Evolutionary conservation across 2,329 filamentous ascomycete genomes (phyloP).

Genomic region (Sclerotinia nivalis): DNA sequence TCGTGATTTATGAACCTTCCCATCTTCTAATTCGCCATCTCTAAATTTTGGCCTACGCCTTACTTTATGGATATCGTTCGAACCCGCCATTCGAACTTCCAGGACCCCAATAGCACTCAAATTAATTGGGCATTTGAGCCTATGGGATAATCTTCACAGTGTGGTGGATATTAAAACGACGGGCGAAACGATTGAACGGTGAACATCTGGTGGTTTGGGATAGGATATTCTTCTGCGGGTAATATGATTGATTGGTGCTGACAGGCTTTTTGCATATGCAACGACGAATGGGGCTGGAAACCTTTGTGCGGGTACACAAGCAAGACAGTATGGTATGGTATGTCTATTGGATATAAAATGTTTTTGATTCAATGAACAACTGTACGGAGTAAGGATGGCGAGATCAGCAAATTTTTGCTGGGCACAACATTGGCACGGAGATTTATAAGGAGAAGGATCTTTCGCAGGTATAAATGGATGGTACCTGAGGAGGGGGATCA

Average conservation of each 20-base stretch:
- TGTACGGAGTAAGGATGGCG: background rate
- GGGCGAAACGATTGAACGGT: slow-evolving; percentile 21
- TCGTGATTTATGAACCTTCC: slow-evolving; percentile 28
- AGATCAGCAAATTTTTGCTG: background rate
- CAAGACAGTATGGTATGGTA: background rate
- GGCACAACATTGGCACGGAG: background rate
- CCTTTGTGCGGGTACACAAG: background rate
- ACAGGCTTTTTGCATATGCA: slow-evolving; percentile 20
- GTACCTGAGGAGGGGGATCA: background rate
- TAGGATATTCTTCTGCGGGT: slow-evolving; percentile 26
- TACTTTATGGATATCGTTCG: slow-evolving; percentile 17
- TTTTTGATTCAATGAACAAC: background rate
- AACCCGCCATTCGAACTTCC: slow-evolving; percentile 14
- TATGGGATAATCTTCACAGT: background rate
- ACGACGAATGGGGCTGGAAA: slow-evolving; percentile 5
- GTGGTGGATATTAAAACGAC: background rate
- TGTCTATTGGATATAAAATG: background rate
- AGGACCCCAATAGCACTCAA: background rate
- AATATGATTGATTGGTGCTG: slow-evolving; percentile 18
- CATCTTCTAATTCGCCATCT: slow-evolving; percentile 34
- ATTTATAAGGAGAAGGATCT: background rate
- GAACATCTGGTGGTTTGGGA: slow-evolving; percentile 34
- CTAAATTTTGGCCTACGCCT: slow-evolving; percentile 31
- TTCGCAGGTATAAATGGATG: background rate
- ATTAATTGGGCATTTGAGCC: slow-evolving; percentile 14